These are phyloP conservation scores for Fomes fomentarius DNA, from an alignment of 1,284 basidiomycete genomes.

Conservation along the genomic window DNA sequence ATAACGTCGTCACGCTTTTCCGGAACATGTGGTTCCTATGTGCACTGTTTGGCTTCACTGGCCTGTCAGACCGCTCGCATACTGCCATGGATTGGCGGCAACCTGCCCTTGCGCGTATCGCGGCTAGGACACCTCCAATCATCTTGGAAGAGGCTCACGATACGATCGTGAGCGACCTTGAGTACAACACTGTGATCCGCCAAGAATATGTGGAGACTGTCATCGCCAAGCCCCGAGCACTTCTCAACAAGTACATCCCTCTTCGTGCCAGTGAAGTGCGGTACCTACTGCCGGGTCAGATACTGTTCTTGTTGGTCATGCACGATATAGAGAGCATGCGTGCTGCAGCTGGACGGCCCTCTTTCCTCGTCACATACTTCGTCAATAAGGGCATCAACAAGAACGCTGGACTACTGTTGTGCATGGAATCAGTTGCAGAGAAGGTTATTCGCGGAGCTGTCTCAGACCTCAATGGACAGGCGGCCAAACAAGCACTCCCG, in stretches of 20 bases:
- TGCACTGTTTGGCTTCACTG: conserved; percentile 79
- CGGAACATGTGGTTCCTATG: conserved; percentile 96
- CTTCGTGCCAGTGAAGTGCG: conserved; percentile 76
- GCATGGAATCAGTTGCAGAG: conserved; percentile 87
- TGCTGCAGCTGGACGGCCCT: conserved; percentile 79
- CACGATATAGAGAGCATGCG: conserved; percentile 91
- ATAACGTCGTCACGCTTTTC: conserved; percentile 82
- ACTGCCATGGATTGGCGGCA: conserved; percentile 77
- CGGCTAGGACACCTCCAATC: conserved; percentile 86
- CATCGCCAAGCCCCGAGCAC: conserved; percentile 65
- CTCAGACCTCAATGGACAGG: conserved; percentile 70
- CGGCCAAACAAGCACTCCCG: conserved; percentile 81
- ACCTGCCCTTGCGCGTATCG: conserved; percentile 81
- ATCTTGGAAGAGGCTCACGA: conserved; percentile 86
- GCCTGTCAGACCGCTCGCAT: conserved; percentile 46
- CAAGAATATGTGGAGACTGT: conserved; percentile 85
- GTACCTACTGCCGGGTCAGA: conserved; percentile 79
- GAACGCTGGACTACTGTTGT: conserved; percentile 64
- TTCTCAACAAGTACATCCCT: conserved; percentile 71
- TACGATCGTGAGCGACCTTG: conserved; percentile 87
- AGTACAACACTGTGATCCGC: conserved; percentile 93
- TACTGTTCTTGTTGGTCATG: conserved; percentile 87
- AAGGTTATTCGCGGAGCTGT: conserved; percentile 83
- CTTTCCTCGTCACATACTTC: conserved; percentile 88
- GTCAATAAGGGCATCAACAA: conserved; percentile 86